These are phyloP conservation scores for Viola pubescens DNA, from an alignment of 441 rosid genomes.

Conservation along the genomic window DNA sequence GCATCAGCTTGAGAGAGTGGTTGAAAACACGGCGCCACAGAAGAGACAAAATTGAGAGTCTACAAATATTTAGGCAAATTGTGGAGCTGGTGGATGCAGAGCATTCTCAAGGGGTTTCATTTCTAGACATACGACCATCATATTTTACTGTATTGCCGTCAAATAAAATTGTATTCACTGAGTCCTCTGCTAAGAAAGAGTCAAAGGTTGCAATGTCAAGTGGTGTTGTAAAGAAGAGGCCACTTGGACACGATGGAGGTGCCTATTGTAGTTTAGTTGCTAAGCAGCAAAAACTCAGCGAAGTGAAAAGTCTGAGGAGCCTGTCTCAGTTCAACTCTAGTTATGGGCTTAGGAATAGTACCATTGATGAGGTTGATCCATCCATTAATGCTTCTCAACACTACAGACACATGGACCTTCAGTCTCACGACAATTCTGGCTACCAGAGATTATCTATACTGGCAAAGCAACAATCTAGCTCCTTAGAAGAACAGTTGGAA, in stretches of 20 bases:
- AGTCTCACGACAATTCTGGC: conserved; percentile 24
- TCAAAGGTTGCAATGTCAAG: conserved; percentile 21
- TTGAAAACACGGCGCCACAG: conserved; percentile 33
- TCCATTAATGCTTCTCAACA: conserved; percentile 21
- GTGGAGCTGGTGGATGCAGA: conserved; percentile 63
- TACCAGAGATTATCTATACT: conserved; percentile 17
- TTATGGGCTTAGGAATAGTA: conserved; percentile 22
- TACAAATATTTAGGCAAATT: conserved; percentile 54
- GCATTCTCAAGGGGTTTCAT: conserved; percentile 51
- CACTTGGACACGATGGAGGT: conserved; percentile 26
- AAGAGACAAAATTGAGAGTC: conserved; percentile 38
- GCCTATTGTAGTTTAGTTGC: conserved; percentile 18
- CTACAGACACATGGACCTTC: conserved; percentile 26
- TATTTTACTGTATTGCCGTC: conserved; percentile 40
- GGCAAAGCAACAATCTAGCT: conserved; percentile 22
- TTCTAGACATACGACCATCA: conserved; percentile 57
- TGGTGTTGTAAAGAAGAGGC: conserved; percentile 39
- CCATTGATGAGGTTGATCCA: conserved; percentile 20
- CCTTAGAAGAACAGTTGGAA: conserved; percentile 36
- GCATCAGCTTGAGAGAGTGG: conserved; percentile 58
- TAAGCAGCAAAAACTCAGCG: conserved; percentile 43
- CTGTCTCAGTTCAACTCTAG: conserved; percentile 28
- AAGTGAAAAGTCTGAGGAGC: conserved; percentile 19
- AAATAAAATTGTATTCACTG: conserved; percentile 42
- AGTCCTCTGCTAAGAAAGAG: conserved; percentile 36